These are phyloP conservation scores for Aquilaria agallochum DNA, from an alignment of 441 rosid species.

Conservation along the genomic window DNA sequence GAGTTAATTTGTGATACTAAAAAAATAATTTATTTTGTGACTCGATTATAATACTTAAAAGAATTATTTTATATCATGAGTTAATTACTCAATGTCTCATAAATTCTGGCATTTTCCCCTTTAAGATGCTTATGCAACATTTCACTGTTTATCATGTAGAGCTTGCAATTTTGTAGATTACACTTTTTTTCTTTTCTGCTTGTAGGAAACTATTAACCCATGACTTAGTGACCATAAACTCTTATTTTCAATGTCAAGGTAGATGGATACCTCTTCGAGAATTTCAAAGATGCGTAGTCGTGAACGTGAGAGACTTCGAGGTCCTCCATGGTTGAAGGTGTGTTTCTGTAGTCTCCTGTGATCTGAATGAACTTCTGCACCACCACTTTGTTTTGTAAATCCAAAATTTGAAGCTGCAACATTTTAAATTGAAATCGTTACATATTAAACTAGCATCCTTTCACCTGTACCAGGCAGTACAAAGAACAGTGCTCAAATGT, in stretches of 20 bases:
- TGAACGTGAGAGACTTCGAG: constrained; percentile 93
- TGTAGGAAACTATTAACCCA: too few species aligned
- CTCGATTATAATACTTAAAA: too few species aligned
- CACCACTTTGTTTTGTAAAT: neutral
- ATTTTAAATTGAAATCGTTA: neutral
- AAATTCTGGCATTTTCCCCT: too few species aligned
- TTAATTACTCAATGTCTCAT: too few species aligned
- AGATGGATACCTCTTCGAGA: constrained; percentile 98
- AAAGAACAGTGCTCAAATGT: constrained; percentile 84
- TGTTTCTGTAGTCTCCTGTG: constrained; percentile 7
- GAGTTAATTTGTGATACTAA: too few species aligned
- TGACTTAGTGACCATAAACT: too few species aligned
- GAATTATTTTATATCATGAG: too few species aligned
- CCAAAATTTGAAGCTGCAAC: too few species aligned
- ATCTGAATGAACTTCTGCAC: neutral
- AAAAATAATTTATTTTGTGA: too few species aligned
- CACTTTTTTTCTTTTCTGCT: constrained; percentile 9
- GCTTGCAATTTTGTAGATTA: constrained; percentile 3
- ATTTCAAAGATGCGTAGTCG: constrained; percentile 86
- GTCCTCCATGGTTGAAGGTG: constrained; percentile 98
- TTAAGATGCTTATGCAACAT: too few species aligned
- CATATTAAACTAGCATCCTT: neutral
- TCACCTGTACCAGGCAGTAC: constrained; percentile 51
- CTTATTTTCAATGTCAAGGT: constrained; percentile 44
- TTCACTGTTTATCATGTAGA: too few species aligned